Conservation (phyloP, 2,329 filamentous ascomycete genomes). For the Claviceps fusiformis region DNA sequence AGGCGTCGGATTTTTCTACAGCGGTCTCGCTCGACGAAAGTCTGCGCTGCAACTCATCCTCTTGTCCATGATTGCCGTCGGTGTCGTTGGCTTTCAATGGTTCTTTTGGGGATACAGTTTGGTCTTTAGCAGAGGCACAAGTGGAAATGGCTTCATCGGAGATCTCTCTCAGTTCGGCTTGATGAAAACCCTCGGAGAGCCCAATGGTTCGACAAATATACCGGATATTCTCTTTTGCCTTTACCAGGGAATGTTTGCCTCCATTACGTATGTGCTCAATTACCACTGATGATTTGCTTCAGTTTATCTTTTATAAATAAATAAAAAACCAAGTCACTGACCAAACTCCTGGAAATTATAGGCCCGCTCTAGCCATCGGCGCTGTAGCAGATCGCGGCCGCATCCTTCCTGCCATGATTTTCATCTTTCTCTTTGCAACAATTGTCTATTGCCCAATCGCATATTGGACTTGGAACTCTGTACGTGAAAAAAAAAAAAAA, state of each 20-base stretch:
- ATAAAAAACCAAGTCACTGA: too few relatives aligned
- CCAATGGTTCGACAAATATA: constrained; percentile 57
- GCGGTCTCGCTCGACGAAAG: constrained; percentile 76
- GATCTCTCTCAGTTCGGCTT: constrained; percentile 72
- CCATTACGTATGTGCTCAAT: constrained; percentile 57
- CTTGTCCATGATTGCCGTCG: constrained; percentile 69
- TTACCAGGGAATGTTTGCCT: constrained; percentile 82
- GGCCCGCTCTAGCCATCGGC: constrained; percentile 44
- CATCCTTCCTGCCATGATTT: constrained; percentile 46
- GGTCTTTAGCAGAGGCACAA: constrained; percentile 57
- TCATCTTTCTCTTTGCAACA: constrained; percentile 60
- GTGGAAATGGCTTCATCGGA: constrained; percentile 64
- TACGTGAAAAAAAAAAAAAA: background rate
- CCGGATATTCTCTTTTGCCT: constrained; percentile 76
- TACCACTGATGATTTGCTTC: background rate
- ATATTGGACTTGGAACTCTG: constrained; percentile 63
- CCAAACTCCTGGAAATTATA: constrained; percentile 10
- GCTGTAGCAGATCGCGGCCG: constrained; percentile 48
- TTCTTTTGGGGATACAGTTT: constrained; percentile 93
- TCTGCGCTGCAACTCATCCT: constrained; percentile 78
- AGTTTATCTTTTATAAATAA: too few relatives aligned
- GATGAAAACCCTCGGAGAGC: constrained; percentile 60
- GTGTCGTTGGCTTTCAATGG: constrained; percentile 78
- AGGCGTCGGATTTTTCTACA: constrained; percentile 91
- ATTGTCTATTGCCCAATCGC: constrained; percentile 62